Conservation (phyloP, 2,329 filamentous ascomycete species). For the Helicocarpus griseus region DNA sequence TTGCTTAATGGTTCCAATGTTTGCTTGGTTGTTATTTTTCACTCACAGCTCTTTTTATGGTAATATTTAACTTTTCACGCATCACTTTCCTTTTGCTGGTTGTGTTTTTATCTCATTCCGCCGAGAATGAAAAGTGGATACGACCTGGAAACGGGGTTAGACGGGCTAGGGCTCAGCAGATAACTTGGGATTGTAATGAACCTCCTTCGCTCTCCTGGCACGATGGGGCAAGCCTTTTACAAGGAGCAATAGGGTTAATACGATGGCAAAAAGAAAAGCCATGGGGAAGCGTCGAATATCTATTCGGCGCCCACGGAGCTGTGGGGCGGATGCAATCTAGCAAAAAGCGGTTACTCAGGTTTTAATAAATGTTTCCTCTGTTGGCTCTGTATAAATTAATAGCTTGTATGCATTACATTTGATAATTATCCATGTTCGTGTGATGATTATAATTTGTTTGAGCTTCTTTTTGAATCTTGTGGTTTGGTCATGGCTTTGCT, state of each 20-base stretch:
- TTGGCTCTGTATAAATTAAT: background rate
- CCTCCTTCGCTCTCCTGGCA: background rate
- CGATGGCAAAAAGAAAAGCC: too few relatives aligned
- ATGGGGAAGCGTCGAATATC: too few relatives aligned
- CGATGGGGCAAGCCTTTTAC: too few relatives aligned
- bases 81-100: background rate
- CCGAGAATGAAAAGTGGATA: background rate
- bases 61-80: background rate
- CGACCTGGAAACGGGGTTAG: background rate
- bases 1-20: background rate
- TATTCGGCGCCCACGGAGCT: too few relatives aligned
- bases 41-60: slow-evolving; percentile 1
- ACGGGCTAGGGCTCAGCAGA: background rate
- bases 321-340: background rate
- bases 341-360: background rate
- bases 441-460: too few relatives aligned
- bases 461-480: too few relatives aligned
- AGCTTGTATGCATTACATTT: too few relatives aligned
- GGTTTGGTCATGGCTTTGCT: too few relatives aligned
- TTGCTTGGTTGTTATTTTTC: background rate
- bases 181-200: background rate
- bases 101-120: background rate
- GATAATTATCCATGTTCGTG: too few relatives aligned
- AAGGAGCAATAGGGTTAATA: too few relatives aligned
- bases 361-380: background rate